Conservation (phyloP, 2,329 filamentous ascomycete species). For the Aschersonia sp. region DNA sequence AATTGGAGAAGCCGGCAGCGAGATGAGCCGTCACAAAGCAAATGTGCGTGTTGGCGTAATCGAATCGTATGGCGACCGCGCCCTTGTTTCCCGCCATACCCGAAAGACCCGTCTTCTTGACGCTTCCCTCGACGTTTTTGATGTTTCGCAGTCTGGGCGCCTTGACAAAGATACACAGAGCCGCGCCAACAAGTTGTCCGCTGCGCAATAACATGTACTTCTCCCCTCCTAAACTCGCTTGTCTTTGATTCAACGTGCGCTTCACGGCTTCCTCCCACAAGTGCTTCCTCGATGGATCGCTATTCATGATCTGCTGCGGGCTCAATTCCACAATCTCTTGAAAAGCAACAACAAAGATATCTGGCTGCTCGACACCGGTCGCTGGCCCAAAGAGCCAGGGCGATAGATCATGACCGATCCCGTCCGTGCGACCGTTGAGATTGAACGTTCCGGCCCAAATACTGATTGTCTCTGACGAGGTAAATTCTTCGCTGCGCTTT, state of each 20-base stretch:
- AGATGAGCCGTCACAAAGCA: conserved; percentile 96
- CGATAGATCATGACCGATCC: conserved; percentile 65
- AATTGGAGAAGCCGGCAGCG: conserved; percentile 90
- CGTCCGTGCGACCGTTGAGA: conserved; percentile 73
- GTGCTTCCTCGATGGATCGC: conserved; percentile 72
- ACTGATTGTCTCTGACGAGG: conserved; percentile 56
- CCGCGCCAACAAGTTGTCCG: conserved; percentile 88
- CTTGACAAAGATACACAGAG: conserved; percentile 81
- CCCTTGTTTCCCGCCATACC: conserved; percentile 98
- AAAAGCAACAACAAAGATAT: conserved; percentile 82
- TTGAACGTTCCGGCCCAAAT: conserved; percentile 91
- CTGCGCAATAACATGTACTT: conserved; percentile 83
- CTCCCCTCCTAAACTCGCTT: conserved; percentile 48
- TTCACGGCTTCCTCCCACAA: conserved; percentile 78
- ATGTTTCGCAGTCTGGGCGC: conserved; percentile 63
- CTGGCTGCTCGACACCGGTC: conserved; percentile 50
- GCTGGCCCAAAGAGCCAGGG: conserved; percentile 65
- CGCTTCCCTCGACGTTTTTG: conserved; percentile 90
- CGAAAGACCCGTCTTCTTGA: conserved; percentile 90
- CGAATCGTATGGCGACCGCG: conserved; percentile 88
- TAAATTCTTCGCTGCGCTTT: conserved; percentile 56
- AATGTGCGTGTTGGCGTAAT: conserved; percentile 81
- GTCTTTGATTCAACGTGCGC: conserved; percentile 58
- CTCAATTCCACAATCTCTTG: conserved; percentile 98
- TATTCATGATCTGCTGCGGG: conserved; percentile 98